Evolutionary conservation across 129 eudicot genomes (phyloP).

Genomic region (Chrysanthemum makinoi): DNA sequence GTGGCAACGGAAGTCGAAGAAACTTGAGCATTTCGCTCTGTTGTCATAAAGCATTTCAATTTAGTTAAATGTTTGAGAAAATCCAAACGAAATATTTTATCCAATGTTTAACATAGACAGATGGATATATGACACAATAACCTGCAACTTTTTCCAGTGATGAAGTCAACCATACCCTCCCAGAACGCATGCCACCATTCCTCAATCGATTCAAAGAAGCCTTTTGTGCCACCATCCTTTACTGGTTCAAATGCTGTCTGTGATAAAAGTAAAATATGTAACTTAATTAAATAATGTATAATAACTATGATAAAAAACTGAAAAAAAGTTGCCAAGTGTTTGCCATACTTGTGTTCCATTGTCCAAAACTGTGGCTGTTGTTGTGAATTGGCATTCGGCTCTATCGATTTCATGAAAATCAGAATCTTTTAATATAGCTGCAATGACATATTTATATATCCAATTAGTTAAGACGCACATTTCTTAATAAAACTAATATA

Average conservation of each 20-base stretch:
- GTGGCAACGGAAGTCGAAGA: conserved; percentile 84
- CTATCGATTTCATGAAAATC: conserved; percentile 78
- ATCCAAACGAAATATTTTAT: neutral
- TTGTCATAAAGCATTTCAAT: conserved; percentile 17
- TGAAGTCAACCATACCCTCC: conserved; percentile 64
- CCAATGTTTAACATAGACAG: neutral
- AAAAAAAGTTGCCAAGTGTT: neutral
- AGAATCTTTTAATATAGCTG: conserved; percentile 93
- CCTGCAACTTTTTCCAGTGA: conserved; percentile 87
- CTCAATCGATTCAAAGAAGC: conserved; percentile 69
- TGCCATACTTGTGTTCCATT: conserved; percentile 83
- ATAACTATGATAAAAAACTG: neutral
- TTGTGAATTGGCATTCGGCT: conserved; percentile 94
- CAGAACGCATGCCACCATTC: conserved; percentile 65
- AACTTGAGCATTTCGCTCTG: conserved; percentile 69
- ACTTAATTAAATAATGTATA: conserved; percentile 6
- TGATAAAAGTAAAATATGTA: neutral
- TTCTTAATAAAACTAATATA: conserved; percentile 1
- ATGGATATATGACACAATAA: conserved; percentile 18
- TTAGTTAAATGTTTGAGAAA: neutral
- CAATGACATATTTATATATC: conserved; percentile 26
- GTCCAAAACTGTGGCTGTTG: conserved; percentile 79
- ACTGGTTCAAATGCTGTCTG: conserved; percentile 82
- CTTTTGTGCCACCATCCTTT: conserved; percentile 40
- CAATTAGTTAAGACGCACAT: neutral